Percentiles rank a stretch among this genome's conserved stretches.
Evolutionary conservation across 352 stramenopile species (phyloP).

Genomic region (Phytophthora tubulina): DNA sequence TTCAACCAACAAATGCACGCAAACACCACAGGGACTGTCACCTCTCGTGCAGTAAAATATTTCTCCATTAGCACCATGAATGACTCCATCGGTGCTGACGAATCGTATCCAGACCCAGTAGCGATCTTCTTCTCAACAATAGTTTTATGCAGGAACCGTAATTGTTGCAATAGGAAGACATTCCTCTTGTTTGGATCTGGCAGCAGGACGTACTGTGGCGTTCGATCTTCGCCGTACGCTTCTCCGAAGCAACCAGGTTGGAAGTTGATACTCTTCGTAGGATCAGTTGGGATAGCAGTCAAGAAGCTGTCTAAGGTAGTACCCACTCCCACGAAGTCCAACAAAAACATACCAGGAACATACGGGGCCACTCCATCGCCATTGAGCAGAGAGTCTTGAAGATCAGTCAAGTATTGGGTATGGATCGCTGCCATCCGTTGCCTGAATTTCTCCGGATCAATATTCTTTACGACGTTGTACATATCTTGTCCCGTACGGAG

Average conservation of each 20-base stretch:
- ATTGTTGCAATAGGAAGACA: conserved; percentile 29
- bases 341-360: conserved; percentile 29
- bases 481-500: conserved; percentile 13
- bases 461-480: neutral
- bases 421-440: conserved; percentile 8
- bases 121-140: conserved; percentile 26
- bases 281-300: conserved; percentile 21
- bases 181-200: conserved; percentile 22
- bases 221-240: conserved; percentile 27
- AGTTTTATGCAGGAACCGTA: conserved; percentile 34
- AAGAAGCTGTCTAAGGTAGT: conserved; percentile 34
- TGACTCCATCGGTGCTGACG: conserved; percentile 13
- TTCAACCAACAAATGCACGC: conserved; percentile 46
- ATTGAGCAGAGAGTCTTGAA: neutral
- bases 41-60: conserved; percentile 19
- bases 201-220: conserved; percentile 15
- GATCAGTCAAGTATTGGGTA: conserved; percentile 7
- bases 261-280: conserved; percentile 13
- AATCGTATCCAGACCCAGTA: conserved; percentile 11
- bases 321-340: conserved; percentile 26
- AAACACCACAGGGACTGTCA: conserved; percentile 41
- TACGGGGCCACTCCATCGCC: conserved; percentile 21
- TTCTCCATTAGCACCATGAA: conserved; percentile 14
- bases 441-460: conserved; percentile 7
- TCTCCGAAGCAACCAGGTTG: conserved; percentile 29